phyloP scores from a whole-genome alignment of 1,284 basidiomycete genomes.

The Testicularia cyperi region DNA sequence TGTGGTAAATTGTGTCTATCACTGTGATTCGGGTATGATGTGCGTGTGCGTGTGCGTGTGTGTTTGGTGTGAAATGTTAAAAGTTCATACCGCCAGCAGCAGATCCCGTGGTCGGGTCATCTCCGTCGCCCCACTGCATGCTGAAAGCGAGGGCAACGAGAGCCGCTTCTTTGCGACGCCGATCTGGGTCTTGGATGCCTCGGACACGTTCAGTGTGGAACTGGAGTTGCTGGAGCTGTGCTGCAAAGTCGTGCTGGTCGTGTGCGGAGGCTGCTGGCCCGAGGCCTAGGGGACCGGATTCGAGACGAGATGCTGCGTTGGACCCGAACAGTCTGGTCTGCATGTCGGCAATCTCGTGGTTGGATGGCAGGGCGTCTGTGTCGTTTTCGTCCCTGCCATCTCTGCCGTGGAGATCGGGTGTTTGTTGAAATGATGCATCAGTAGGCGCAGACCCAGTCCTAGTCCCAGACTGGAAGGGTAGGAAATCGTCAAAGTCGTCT shows the following conservation, averaged over 20 bases:
- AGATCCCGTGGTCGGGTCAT: too few relatives aligned
- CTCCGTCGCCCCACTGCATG: conserved; percentile 22
- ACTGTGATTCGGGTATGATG: too few relatives aligned
- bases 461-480: conserved; percentile 19
- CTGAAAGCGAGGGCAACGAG: conserved; percentile 35
- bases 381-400: not conserved
- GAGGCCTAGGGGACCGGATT: conserved; percentile 9
- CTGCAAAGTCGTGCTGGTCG: conserved; percentile 5
- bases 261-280: not conserved
- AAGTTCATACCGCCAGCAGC: conserved; percentile 8
- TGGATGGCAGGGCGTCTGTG: conserved; percentile 7
- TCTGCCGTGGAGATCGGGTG: not conserved
- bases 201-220: conserved; percentile 34
- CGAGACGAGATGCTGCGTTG: conserved; percentile 5
- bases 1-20: too few relatives aligned
- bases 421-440: not conserved
- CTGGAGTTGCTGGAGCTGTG: conserved; percentile 24
- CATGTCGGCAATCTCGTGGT: conserved; percentile 17
- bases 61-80: too few relatives aligned
- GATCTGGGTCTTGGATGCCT: conserved; percentile 28
- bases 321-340: conserved; percentile 12
- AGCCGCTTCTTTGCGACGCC: conserved; percentile 28
- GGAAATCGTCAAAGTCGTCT: conserved; percentile 38
- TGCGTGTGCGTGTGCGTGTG: too few relatives aligned
- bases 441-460: not conserved